Percentiles rank a stretch among this genome's conserved stretches.
Conservation (phyloP, 1,284 basidiomycete genomes). For the Malassezia sympodialis region DNA sequence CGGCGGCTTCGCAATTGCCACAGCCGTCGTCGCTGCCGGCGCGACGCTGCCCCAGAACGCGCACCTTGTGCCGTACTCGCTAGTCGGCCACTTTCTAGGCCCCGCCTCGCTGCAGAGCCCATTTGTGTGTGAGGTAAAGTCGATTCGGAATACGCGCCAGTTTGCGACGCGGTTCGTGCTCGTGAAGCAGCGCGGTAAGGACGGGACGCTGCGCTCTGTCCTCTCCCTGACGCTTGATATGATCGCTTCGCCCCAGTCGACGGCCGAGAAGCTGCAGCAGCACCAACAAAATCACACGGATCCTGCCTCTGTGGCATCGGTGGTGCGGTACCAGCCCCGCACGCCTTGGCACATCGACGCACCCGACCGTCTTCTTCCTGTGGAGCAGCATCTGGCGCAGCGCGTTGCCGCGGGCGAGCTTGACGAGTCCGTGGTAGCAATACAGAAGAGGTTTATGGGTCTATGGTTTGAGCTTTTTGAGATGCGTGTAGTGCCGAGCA, state of each 20-base stretch:
- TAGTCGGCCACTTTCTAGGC: constrained; percentile 30
- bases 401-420: constrained; percentile 22
- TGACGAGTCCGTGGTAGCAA: constrained; percentile 1
- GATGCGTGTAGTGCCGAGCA: not conserved
- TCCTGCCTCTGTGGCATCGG: not conserved
- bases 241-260: constrained; percentile 23
- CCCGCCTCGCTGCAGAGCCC: constrained; percentile 23
- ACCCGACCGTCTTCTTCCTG: constrained; percentile 14
- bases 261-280: not conserved
- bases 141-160: constrained; percentile 29
- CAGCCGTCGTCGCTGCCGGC: constrained; percentile 25
- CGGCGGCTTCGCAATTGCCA: constrained; percentile 32
- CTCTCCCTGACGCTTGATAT: constrained; percentile 31
- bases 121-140: constrained; percentile 23
- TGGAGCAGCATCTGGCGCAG: constrained; percentile 10
- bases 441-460: constrained; percentile 2
- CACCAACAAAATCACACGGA: not conserved
- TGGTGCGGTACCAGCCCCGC: constrained; percentile 19
- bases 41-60: constrained; percentile 22
- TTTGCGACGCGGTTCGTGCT: constrained; percentile 31
- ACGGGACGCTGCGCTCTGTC: constrained; percentile 21
- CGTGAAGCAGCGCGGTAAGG: constrained; percentile 19
- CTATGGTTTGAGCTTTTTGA: constrained; percentile 13
- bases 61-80: constrained; percentile 29
- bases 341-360: constrained; percentile 17